A percentile compares a stretch with the other conserved stretches of the same genome.
These are phyloP conservation scores for Agrocybe pediades DNA, from an alignment of 768 basidiomycete genomes.

Conservation along the genomic window DNA sequence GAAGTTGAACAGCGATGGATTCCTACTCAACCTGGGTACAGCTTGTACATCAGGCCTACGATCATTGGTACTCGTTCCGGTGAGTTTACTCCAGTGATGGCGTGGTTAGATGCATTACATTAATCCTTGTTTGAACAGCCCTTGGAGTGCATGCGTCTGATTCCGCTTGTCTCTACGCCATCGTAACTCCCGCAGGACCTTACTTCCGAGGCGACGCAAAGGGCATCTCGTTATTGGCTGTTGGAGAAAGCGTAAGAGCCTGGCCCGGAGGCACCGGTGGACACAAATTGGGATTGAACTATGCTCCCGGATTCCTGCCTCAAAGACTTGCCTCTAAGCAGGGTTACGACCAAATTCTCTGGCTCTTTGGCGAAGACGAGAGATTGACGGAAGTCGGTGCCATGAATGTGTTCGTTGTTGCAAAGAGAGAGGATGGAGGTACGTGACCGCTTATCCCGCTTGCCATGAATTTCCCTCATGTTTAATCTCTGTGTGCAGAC, in stretches of 20 bases:
- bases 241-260: conserved; percentile 40
- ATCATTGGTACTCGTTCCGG: conserved; percentile 57
- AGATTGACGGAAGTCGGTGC: conserved; percentile 62
- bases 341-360: conserved; percentile 80
- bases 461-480: neutral
- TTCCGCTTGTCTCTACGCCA: conserved; percentile 74
- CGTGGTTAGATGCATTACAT: neutral
- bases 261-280: conserved; percentile 75
- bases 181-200: conserved; percentile 72
- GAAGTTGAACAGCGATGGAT: conserved; percentile 83
- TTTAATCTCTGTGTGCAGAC: conserved; percentile 33
- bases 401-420: conserved; percentile 81
- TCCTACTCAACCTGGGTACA: conserved; percentile 69
- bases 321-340: conserved; percentile 63
- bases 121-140: conserved; percentile 20
- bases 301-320: conserved; percentile 61
- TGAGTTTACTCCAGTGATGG: conserved; percentile 40
- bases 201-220: conserved; percentile 76
- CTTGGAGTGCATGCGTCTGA: conserved; percentile 72
- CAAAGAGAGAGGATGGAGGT: conserved; percentile 62
- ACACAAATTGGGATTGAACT: conserved; percentile 76
- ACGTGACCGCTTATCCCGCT: conserved; percentile 19
- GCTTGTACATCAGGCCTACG: conserved; percentile 86
- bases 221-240: conserved; percentile 41
- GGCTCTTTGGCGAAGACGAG: conserved; percentile 65